Base-by-base conservation (phyloP, 805 yeast genomes). In the Candida taoyuanica region DNA sequence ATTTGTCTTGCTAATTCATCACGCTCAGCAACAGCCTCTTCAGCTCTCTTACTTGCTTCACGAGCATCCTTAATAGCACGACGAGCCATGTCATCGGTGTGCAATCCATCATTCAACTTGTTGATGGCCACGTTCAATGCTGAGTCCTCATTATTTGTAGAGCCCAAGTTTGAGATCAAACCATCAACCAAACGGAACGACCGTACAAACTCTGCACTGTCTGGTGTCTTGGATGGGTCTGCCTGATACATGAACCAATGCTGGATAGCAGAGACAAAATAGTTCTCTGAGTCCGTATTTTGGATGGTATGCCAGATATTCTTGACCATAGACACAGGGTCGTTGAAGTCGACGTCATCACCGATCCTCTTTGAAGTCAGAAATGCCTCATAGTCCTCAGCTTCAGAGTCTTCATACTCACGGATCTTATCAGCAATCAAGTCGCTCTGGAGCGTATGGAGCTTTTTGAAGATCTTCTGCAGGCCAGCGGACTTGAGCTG, bases 81-180 rank as follows among this genome's bases (percentile, higher is more conserved):
- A 36, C 78, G 69, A 11, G 95, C 95, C 62, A 81, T 80, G 37
- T 86, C 95, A 57, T 91, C 96, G 0, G 96, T 85, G 48, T 80
- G 79, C 53, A 89, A 68, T 19, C 84, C 72, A 30, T 86, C 79
- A 42, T 77, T 68, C 32, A 91, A 65, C 39, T 78, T 68, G 52
- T 85, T 87, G 25, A 89, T 78, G 2, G 95, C 85, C 33, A 84
- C 76, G 37, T 82, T 85, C 47, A 86, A 70, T 13, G 85, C 77
- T n/a, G 79, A 68, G 33, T 79, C 83, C 42, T 71, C 71, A 34
- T 60, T 61, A 50, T 59, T 60, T 11, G 72, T 59, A 52, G 60
- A 63, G 4, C 81, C 70, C 19, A 78, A 73, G 47, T 78, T 77
- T 34, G 82, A 77, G 19, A 81, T 64, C 37, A 85, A 65, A 7